Evolutionary conservation across 2,329 filamentous ascomycete genomes (phyloP).

Genomic region (Microsporum audouinii): DNA sequence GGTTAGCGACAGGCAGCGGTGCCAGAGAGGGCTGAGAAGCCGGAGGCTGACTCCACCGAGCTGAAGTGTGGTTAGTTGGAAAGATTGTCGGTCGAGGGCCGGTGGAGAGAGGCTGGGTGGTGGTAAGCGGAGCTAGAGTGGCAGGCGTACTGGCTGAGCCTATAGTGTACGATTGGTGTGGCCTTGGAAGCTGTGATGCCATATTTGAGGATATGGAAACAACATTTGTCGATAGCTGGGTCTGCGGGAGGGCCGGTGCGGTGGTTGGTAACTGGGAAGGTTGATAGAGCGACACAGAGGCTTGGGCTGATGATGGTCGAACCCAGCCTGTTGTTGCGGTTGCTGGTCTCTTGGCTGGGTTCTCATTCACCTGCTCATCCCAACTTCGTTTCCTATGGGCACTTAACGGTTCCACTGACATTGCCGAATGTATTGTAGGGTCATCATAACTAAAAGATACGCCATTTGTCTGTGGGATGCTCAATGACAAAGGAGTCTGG

Average conservation of each 20-base stretch:
- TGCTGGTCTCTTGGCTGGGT: slow-evolving; percentile 8
- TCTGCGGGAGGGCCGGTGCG: slow-evolving; percentile 26
- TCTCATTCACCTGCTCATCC: slow-evolving; percentile 7
- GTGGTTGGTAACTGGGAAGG: slow-evolving; percentile 14
- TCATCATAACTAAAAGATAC: neutral
- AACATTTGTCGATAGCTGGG: slow-evolving; percentile 20
- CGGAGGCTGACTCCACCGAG: neutral
- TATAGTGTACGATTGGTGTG: slow-evolving; percentile 15
- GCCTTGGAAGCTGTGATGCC: slow-evolving; percentile 21
- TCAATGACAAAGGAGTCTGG: neutral
- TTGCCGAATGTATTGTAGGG: neutral
- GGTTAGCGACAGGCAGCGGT: slow-evolving; percentile 19
- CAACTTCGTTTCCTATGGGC: slow-evolving; percentile 21
- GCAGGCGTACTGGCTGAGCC: slow-evolving; percentile 24
- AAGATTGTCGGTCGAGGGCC: neutral
- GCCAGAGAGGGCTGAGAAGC: slow-evolving; percentile 17
- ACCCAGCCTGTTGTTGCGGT: slow-evolving; percentile 1
- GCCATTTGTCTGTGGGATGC: neutral
- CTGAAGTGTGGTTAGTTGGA: neutral
- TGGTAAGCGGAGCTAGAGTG: slow-evolving; percentile 16
- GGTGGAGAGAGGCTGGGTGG: neutral
- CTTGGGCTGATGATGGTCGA: slow-evolving; percentile 18
- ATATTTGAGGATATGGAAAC: slow-evolving; percentile 25
- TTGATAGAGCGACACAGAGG: slow-evolving; percentile 15
- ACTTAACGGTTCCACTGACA: slow-evolving; percentile 17